Conservation (phyloP, 2,329 filamentous ascomycete genomes). For the Exophiala mesophila region DNA sequence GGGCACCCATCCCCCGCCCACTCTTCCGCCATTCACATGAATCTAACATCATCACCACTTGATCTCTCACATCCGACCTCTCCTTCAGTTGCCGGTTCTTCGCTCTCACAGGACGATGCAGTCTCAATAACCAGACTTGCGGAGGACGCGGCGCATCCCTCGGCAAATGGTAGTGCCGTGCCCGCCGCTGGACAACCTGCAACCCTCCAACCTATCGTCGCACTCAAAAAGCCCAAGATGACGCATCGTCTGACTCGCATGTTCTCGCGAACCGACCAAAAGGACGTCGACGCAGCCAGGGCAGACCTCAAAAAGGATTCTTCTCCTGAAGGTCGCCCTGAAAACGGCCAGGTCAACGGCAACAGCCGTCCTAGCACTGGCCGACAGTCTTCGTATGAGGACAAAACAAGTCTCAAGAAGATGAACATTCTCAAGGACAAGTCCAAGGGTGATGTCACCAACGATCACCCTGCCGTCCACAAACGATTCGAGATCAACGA, state of each 20-base stretch:
- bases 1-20: constrained; percentile 8
- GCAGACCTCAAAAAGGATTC: constrained; percentile 12
- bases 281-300: constrained; percentile 31
- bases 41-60: constrained; percentile 16
- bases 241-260: constrained; percentile 43
- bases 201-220: constrained; percentile 6
- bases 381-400: constrained; percentile 30
- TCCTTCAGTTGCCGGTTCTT: constrained; percentile 12
- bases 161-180: constrained; percentile 35
- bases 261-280: constrained; percentile 41
- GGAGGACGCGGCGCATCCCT: constrained; percentile 39
- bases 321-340: constrained; percentile 28
- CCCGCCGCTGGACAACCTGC: constrained; percentile 23
- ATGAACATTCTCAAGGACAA: constrained; percentile 28
- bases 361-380: constrained; percentile 18
- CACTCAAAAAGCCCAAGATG: constrained; percentile 38
- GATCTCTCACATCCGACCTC: constrained; percentile 10
- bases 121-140: constrained; percentile 38
- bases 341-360: constrained; percentile 30
- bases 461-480: constrained; percentile 23
- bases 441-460: constrained; percentile 30
- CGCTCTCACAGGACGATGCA: constrained; percentile 18
- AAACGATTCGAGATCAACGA: constrained; percentile 55
- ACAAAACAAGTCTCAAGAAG: constrained; percentile 28
- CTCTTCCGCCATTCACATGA: constrained; percentile 21